phyloP scores from a whole-genome alignment of 345 rosid species.

The Corchorus olitorius region DNA sequence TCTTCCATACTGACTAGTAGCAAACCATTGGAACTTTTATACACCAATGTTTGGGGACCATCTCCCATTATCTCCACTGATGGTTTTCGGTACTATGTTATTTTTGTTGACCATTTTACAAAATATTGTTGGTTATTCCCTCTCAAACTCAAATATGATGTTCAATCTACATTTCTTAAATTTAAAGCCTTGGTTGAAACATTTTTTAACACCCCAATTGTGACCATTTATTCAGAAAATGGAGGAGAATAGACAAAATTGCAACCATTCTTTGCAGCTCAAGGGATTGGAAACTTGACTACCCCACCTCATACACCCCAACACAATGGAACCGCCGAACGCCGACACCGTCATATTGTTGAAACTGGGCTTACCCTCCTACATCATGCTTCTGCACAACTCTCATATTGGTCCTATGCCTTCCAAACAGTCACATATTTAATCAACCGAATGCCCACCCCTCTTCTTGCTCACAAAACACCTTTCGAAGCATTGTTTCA shows the following conservation, averaged over 20 bases:
- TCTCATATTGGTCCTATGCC: background rate
- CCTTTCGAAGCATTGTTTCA: background rate
- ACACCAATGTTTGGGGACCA: background rate
- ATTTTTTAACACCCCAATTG: no score
- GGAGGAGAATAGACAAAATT: no score
- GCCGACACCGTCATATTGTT: background rate
- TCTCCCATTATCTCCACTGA: background rate
- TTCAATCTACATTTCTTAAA: no score
- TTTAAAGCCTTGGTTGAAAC: no score
- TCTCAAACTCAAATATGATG: background rate
- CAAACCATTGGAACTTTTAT: background rate
- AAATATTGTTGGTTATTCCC: background rate
- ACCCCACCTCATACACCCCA: no score
- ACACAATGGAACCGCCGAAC: no score
- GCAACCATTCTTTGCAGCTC: no score
- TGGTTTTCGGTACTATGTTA: background rate
- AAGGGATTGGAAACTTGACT: no score
- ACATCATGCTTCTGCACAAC: background rate
- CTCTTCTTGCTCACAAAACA: constrained; percentile 3
- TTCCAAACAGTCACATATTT: background rate
- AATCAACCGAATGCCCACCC: constrained; percentile 15
- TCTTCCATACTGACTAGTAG: background rate
- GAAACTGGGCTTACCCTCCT: constrained; percentile 5
- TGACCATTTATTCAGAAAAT: no score
- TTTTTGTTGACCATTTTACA: background rate